Evolutionary conservation across 306 rosid species (phyloP).

Genomic region (Carpinus fangiana): DNA sequence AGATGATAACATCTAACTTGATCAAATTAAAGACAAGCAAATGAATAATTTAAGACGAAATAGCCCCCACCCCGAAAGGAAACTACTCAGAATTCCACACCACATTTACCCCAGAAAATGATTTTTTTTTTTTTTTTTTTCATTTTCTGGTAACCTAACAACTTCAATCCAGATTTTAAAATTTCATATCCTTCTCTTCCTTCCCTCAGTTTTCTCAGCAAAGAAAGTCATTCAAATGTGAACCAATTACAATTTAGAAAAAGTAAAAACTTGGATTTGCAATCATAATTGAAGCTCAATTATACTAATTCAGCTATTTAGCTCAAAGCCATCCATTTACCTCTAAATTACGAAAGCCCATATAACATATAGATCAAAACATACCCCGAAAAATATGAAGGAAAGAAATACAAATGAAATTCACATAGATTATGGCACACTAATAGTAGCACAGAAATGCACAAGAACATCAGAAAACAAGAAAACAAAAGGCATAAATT

Average conservation of each 20-base stretch:
- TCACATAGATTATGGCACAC: neutral
- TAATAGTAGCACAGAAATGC: neutral
- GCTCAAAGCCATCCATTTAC: neutral
- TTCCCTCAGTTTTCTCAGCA: slow-evolving; percentile 1
- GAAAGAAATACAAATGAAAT: too few relatives aligned
- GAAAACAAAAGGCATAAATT: neutral
- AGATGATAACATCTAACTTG: neutral
- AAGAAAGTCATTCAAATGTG: neutral
- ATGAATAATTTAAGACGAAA: neutral
- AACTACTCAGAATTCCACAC: neutral
- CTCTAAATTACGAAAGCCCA: neutral
- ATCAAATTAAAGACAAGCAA: neutral
- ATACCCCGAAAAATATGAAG: too few relatives aligned
- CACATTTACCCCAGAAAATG: neutral
- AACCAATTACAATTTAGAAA: neutral
- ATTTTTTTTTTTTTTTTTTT: too few relatives aligned
- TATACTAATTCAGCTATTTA: neutral
- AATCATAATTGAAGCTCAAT: neutral
- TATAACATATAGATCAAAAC: neutral
- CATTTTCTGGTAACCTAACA: neutral
- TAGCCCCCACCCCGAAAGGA: neutral
- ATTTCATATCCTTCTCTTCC: neutral
- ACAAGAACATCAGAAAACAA: neutral
- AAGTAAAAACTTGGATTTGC: neutral
- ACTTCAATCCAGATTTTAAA: neutral